phyloP scores from a whole-genome alignment of 768 basidiomycete species.

The Kwoniella sp. region DNA sequence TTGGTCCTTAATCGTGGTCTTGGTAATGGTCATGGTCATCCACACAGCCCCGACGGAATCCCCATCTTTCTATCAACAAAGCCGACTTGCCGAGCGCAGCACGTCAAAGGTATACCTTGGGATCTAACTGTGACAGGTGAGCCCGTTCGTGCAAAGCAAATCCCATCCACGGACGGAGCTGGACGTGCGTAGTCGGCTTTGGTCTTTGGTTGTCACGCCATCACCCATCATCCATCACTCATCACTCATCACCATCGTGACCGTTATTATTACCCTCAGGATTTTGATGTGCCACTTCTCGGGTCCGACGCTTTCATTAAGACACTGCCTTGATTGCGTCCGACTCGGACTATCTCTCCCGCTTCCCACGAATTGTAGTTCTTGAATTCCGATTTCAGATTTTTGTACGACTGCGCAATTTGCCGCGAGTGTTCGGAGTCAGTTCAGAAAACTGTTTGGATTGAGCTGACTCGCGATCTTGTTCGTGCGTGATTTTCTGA shows the following conservation, averaged over 20 bases:
- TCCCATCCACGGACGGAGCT: neutral
- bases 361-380: no score
- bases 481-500: no score
- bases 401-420: neutral
- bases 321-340: slow-evolving; percentile 1
- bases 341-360: neutral
- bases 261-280: neutral
- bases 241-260: neutral
- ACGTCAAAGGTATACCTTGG: neutral
- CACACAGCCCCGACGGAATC: neutral
- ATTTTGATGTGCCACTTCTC: slow-evolving; percentile 1
- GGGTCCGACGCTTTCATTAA: neutral
- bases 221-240: neutral
- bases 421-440: no score
- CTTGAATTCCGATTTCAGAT: neutral
- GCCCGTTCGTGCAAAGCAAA: neutral
- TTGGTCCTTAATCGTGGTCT: no score
- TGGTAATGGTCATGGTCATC: no score
- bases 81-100: slow-evolving; percentile 1
- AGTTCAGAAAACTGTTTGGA: no score
- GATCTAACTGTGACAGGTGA: slow-evolving; percentile 9
- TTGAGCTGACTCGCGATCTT: no score
- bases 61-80: neutral
- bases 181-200: neutral
- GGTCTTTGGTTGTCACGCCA: neutral